A percentile compares a stretch with the other conserved stretches of the same genome.
These are phyloP conservation scores for Xenosphaeropsis pyriputrescens DNA, from an alignment of 2,329 filamentous ascomycete species.

Conservation along the genomic window DNA sequence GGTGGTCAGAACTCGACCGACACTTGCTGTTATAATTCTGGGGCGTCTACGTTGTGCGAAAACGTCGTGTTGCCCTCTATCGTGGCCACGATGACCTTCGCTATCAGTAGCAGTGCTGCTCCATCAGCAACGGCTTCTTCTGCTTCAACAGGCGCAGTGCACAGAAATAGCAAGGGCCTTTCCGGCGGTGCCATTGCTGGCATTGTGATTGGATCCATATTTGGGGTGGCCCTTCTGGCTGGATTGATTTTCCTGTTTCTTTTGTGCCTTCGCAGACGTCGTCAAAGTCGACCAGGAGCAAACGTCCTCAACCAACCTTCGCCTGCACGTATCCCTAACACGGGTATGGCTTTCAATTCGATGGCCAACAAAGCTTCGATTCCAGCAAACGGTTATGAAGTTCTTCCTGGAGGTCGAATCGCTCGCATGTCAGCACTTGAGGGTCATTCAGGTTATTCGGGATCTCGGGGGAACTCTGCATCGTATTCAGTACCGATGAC, in stretches of 20 bases:
- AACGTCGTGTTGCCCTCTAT: slow-evolving; percentile 68
- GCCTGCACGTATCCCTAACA: slow-evolving; percentile 40
- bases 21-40: slow-evolving; percentile 79
- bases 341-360: slow-evolving; percentile 25
- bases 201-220: slow-evolving; percentile 69
- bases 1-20: slow-evolving; percentile 87
- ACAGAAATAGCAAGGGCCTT: slow-evolving; percentile 31
- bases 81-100: slow-evolving; percentile 50
- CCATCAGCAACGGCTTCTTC: slow-evolving; percentile 6
- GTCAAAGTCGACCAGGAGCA: slow-evolving; percentile 40
- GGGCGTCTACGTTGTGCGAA: slow-evolving; percentile 58
- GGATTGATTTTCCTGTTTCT: slow-evolving; percentile 48
- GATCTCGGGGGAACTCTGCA: slow-evolving; percentile 14
- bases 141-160: neutral
- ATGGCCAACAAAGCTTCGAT: slow-evolving; percentile 15
- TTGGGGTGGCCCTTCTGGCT: slow-evolving; percentile 54
- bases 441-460: slow-evolving; percentile 49
- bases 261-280: slow-evolving; percentile 32
- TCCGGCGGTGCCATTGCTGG: slow-evolving; percentile 85
- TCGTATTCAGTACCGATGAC: neutral
- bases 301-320: slow-evolving; percentile 86
- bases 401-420: slow-evolving; percentile 76
- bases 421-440: slow-evolving; percentile 93
- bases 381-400: slow-evolving; percentile 43
- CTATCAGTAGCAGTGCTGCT: slow-evolving; percentile 31